Conservation (phyloP, 2,329 filamentous ascomycete genomes). For the Apiospora phragmitis region DNA sequence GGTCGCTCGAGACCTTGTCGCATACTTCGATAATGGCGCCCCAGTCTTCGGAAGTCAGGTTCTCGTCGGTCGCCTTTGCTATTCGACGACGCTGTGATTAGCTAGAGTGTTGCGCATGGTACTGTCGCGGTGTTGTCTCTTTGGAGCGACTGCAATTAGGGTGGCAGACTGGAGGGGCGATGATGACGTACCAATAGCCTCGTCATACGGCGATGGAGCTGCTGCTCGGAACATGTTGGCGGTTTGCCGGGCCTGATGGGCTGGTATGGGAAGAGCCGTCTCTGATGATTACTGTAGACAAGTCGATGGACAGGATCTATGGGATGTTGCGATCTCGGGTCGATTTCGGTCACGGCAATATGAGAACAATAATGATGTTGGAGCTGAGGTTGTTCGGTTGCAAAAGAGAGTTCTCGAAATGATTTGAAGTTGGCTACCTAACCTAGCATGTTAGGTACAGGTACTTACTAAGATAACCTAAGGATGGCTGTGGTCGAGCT, state of each 20-base stretch:
- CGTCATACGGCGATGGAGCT: slow-evolving; percentile 56
- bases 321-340: not conserved
- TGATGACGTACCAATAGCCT: slow-evolving; percentile 45
- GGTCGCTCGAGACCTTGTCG: slow-evolving; percentile 57
- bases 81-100: slow-evolving; percentile 19
- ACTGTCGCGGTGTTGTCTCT: not conserved
- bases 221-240: slow-evolving; percentile 57
- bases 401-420: not conserved
- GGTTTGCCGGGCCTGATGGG: not conserved
- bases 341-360: not conserved
- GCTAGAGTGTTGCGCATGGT: slow-evolving; percentile 12
- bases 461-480: not conserved
- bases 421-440: not conserved
- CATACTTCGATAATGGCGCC: slow-evolving; percentile 64
- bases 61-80: slow-evolving; percentile 91
- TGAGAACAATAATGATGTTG: not conserved
- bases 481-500: not conserved
- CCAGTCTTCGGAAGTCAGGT: slow-evolving; percentile 82
- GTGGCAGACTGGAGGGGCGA: not conserved
- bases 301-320: not conserved
- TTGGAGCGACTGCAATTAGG: not conserved
- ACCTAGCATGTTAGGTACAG: not conserved
- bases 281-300: not conserved
- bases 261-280: not conserved
- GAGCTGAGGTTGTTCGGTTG: not conserved